Base-by-base conservation (phyloP, 2,329 filamentous ascomycete species). In the Hirsutella thompsonii region DNA sequence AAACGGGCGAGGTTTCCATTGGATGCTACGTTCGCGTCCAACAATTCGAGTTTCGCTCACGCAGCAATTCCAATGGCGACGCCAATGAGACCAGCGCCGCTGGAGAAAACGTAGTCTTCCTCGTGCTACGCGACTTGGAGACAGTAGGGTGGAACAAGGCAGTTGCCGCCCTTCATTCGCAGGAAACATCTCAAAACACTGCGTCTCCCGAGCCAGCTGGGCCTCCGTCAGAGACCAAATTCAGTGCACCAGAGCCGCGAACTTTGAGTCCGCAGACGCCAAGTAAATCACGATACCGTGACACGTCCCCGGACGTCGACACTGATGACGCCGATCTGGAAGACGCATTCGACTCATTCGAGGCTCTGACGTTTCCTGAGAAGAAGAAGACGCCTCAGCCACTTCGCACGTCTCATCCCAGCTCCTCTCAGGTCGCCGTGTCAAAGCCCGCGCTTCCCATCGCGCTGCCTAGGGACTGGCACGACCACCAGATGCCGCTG, bases 1-100 rank as follows among this genome's bases (percentile, higher is more conserved):
- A 71, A 33, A 52, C 51, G 1, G 64, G 62, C 2, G 60, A 66
- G n/a, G 48, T 76, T 29, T 56, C 55, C 4, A 56, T 67, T 10
- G 72, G 72, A 1, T 64, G 63, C 34, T 73, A 72, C 47, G 61
- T 76, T 19, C 61, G 60, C 30, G 49, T 72, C n/a, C 61, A 67
- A 21, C 48, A 52, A 8, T 68, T 69, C 34, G 52, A 62, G 37
- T 21, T 67, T 23, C 55, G 56, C 16, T 55, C 48, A 49, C 49
- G 50, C 26, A 42, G 49, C 1, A 23, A 49, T 2, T 39, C 40
- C 0, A 44, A 43, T 0, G 44, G 33, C 0, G 18, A 28, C 18
- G 42, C 39, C 5, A 36, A 21, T 13, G 35, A 36, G 10, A 20
- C 16, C 6, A 13, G 29, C 13, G 5, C 13, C 5, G 29, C 13